Evolutionary conservation across 306 rosid species (phyloP), one percentile per base, ranked within the genome.

Genomic region (Fagus sylvatica): DNA sequence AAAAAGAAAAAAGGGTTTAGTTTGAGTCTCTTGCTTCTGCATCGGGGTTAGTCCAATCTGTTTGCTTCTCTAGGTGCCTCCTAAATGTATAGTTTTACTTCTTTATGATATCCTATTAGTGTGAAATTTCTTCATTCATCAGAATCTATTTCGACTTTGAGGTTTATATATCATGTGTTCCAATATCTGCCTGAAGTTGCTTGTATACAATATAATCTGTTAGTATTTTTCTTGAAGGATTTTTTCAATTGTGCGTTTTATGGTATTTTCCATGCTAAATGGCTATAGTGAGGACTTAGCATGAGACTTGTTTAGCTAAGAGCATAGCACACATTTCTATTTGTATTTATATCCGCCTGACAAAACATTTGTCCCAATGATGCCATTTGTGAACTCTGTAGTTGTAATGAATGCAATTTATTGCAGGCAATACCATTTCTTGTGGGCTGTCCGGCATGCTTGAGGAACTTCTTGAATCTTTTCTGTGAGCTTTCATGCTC

Each of bases 381-480:
- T 37, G 11, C 1, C 41, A 71, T 66, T 65, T 70, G 6, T 59
- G 46, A 28, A 19, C 54, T 60, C 11, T 55, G 17, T 72, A 60
- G 75, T 57, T n/a, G 36, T 22, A 36, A 72, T 46, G 51, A 28
- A 64, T 79, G 69, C n/a, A 40, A 49, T 82, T 74, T 77, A 68
- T 79, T 87, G 87, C 92, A 93, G 98, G 98, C 97, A 3, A 89
- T 94, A 69, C 98, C 98, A 2, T 89, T 94, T 83, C 88, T 94
- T 60, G 98, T 94, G 59, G 97, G 98, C 87, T 94, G 98, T 84
- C 98, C 98, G 48, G 95, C 98, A 53, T 94, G 98, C 87, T 88
- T 94, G 92, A 89, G 98, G 84, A 94, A 94, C 86, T 94, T 94
- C 81, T 82, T 94, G 57, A 92, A 94, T 85, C 93, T 94, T 54